These are phyloP conservation scores for Fraxinus anomala DNA, from an alignment of 257 asterid genomes.

Conservation along the genomic window DNA sequence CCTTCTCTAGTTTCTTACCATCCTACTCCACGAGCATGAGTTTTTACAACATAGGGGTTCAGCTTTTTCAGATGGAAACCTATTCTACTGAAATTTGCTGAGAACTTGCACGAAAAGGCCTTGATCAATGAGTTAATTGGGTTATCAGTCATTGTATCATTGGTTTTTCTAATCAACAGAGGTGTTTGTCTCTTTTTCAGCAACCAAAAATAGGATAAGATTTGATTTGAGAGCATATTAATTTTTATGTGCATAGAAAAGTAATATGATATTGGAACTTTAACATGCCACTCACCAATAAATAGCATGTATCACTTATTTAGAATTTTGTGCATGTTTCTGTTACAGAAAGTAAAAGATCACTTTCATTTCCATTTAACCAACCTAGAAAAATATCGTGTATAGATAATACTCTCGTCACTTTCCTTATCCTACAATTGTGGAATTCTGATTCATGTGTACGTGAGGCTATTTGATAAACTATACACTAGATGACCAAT, in stretches of 20 bases:
- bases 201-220: neutral
- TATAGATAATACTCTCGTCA: neutral
- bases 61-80: neutral
- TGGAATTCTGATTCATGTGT: neutral
- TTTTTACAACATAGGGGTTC: neutral
- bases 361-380: neutral
- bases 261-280: neutral
- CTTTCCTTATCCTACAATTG: neutral
- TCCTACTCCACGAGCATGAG: neutral
- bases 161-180: neutral
- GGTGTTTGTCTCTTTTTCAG: neutral
- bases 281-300: neutral
- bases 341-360: neutral
- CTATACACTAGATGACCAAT: neutral
- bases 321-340: neutral
- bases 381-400: neutral
- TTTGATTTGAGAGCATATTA: neutral
- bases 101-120: neutral
- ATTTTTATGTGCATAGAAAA: neutral
- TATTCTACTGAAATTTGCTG: neutral
- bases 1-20: neutral
- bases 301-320: neutral
- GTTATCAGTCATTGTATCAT: neutral
- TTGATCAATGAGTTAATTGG: neutral
- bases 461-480: constrained; percentile 5